phyloP scores from a whole-genome alignment of 306 rosid genomes.

The Quercus dentata region DNA sequence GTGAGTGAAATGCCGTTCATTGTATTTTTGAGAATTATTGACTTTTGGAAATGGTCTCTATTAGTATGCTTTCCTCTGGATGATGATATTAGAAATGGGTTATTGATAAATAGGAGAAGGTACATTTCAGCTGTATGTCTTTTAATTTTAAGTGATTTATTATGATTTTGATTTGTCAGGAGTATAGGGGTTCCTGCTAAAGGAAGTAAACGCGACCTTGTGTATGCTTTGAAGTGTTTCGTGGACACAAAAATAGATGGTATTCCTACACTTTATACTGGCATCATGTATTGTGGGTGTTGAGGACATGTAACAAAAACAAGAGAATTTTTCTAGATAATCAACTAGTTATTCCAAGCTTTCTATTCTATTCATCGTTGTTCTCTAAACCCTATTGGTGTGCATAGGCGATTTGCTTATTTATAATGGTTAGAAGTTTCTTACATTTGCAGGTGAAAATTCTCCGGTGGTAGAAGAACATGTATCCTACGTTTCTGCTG shows the following conservation, averaged over 20 bases:
- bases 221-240: slow-evolving; percentile 67
- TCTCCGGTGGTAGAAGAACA: slow-evolving; percentile 34
- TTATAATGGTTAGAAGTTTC: slow-evolving; percentile 20
- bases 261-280: slow-evolving; percentile 9
- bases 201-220: slow-evolving; percentile 77
- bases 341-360: neutral
- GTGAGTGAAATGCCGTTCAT: neutral
- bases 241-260: slow-evolving; percentile 54
- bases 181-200: slow-evolving; percentile 58
- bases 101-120: neutral
- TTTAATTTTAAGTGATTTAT: neutral
- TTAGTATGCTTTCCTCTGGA: neutral
- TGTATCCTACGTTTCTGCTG: slow-evolving; percentile 30
- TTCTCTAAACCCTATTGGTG: neutral
- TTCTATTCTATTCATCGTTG: neutral
- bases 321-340: neutral
- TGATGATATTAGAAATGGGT: neutral
- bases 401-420: slow-evolving; percentile 2
- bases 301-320: neutral
- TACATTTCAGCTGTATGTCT: slow-evolving; percentile 4
- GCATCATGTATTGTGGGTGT: too few relatives aligned
- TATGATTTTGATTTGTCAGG: slow-evolving; percentile 55
- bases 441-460: slow-evolving; percentile 47
- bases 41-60: neutral
- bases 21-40: neutral